Evolutionary conservation across 768 basidiomycete species (phyloP).

Genomic region (Naganishia vaughanmartiniae): DNA sequence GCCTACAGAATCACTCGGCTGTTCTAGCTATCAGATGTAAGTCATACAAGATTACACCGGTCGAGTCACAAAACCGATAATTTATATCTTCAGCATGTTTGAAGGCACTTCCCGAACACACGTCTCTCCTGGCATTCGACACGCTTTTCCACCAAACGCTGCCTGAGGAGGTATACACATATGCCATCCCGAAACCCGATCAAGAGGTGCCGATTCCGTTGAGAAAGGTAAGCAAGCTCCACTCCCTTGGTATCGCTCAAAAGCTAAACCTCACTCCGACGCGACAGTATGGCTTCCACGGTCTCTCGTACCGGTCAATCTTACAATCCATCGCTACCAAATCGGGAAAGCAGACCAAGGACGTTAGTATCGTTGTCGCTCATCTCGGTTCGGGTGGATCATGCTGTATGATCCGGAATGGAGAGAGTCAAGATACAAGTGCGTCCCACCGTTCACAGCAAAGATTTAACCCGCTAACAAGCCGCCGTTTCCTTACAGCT

Average conservation of each 20-base stretch:
- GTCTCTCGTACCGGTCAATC: constrained; percentile 63
- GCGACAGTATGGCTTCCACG: constrained; percentile 77
- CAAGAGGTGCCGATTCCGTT: constrained; percentile 64
- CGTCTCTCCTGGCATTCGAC: constrained; percentile 81
- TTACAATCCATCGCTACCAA: constrained; percentile 62
- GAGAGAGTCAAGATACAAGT: constrained; percentile 74
- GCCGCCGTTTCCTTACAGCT: constrained; percentile 25
- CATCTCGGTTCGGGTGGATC: constrained; percentile 92
- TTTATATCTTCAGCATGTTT: constrained; percentile 56
- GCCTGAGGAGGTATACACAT: constrained; percentile 71
- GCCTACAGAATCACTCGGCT: constrained; percentile 53
- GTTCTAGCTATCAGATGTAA: constrained; percentile 52
- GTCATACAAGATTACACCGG: background rate
- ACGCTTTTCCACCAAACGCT: constrained; percentile 66
- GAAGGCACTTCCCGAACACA: constrained; percentile 63
- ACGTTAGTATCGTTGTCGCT: constrained; percentile 72
- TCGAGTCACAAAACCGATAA: background rate
- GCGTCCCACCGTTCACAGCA: constrained; percentile 21
- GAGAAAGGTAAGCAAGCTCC: constrained; percentile 57
- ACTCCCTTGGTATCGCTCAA: background rate
- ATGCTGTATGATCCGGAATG: constrained; percentile 69
- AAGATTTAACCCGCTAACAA: background rate
- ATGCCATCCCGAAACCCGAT: constrained; percentile 62
- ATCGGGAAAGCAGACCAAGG: constrained; percentile 59
- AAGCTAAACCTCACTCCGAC: background rate